phyloP scores from a whole-genome alignment of 1,284 basidiomycete species.

The Pulchroboletus neoregius region DNA sequence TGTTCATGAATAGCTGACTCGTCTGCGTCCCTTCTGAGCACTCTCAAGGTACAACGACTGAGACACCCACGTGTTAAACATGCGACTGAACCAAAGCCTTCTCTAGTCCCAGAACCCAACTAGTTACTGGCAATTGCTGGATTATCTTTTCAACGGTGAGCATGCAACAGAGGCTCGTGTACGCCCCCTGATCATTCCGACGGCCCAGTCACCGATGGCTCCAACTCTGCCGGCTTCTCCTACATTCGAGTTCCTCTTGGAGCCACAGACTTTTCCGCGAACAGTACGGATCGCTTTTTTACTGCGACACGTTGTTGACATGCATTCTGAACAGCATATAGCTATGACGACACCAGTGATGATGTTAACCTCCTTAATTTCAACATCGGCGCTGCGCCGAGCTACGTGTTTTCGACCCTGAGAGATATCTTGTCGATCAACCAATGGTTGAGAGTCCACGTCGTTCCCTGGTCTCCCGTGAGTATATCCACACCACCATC shows the following conservation, averaged over 20 bases:
- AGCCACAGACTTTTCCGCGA: constrained; percentile 46
- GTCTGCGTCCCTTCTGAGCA: constrained; percentile 43
- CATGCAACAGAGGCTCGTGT: background rate
- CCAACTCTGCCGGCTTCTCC: constrained; percentile 44
- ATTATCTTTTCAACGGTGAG: constrained; percentile 46
- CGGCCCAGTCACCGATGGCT: constrained; percentile 41
- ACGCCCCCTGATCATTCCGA: background rate
- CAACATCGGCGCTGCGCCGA: constrained; percentile 42
- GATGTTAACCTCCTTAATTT: constrained; percentile 43
- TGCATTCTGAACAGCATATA: constrained; percentile 39
- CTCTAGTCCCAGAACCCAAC: constrained; percentile 39
- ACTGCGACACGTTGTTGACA: constrained; percentile 3
- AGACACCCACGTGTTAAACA: background rate
- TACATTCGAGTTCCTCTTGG: constrained; percentile 53
- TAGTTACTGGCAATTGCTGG: constrained; percentile 44
- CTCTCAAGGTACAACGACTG: constrained; percentile 39
- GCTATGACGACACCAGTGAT: constrained; percentile 42
- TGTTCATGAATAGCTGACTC: constrained; percentile 41
- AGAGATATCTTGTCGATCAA: constrained; percentile 46
- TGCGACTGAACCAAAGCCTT: constrained; percentile 3
- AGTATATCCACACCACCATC: constrained; percentile 8
- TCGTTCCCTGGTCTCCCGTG: constrained; percentile 52
- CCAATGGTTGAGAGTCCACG: constrained; percentile 38
- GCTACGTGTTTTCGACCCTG: constrained; percentile 44
- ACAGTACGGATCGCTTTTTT: constrained; percentile 19